Conservation (phyloP, 2,329 filamentous ascomycete genomes). For the Trichoderma sp. region DNA sequence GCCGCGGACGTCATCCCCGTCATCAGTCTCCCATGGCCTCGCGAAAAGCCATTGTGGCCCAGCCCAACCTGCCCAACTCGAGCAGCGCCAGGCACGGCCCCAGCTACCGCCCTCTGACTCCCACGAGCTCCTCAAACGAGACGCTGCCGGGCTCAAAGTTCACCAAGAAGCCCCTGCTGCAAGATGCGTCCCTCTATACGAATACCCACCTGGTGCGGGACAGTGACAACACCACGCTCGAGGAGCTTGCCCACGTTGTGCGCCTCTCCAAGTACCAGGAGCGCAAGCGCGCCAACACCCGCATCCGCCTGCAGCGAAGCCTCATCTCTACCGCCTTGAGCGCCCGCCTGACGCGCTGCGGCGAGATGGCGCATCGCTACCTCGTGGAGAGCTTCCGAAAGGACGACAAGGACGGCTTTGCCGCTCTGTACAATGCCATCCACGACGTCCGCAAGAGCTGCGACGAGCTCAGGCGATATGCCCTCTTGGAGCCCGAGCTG, state of each 20-base stretch:
- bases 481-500: constrained; percentile 71
- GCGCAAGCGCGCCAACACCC: constrained; percentile 73
- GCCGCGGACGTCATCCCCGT: constrained; percentile 42
- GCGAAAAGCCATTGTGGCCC: constrained; percentile 55
- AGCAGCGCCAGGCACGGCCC: constrained; percentile 37
- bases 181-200: constrained; percentile 67
- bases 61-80: constrained; percentile 42
- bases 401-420: constrained; percentile 78
- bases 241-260: constrained; percentile 77
- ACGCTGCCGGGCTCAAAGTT: constrained; percentile 31
- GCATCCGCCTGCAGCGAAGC: constrained; percentile 72
- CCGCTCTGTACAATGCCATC: constrained; percentile 72
- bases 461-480: constrained; percentile 70
- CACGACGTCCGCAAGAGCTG: constrained; percentile 79
- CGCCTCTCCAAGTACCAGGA: constrained; percentile 79
- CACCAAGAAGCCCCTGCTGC: constrained; percentile 59
- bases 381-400: constrained; percentile 76
- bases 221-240: constrained; percentile 68
- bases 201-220: constrained; percentile 63
- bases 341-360: constrained; percentile 72
- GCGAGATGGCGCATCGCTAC: constrained; percentile 73
- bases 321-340: constrained; percentile 75
- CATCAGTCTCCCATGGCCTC: constrained; percentile 44
- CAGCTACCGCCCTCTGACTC: constrained; percentile 36
- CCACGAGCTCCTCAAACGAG: constrained; percentile 42